Base-by-base conservation (phyloP, 441 rosid species). In the Populus hybrid region DNA sequence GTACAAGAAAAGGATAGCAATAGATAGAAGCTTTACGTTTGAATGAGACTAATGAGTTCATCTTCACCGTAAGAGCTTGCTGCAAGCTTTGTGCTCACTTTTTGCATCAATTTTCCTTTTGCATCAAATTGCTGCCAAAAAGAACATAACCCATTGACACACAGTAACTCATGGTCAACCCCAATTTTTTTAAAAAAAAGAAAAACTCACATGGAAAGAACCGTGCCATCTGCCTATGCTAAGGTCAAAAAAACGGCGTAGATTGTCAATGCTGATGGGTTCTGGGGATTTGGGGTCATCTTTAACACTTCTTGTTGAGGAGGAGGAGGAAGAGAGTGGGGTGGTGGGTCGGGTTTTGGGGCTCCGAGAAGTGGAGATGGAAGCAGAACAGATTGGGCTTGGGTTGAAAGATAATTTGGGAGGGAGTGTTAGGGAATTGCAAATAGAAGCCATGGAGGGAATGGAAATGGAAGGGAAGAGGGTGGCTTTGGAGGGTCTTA, bases 181-280 rank as follows among this genome's bases (percentile, higher is more conserved):
- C 68, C 59, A 10, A 77, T 1, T 0, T 7, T 36, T 7, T 36
- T 7, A 68, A 28, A 14, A 65, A 42, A 57, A 12, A 18, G 7
- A 42, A 3, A 77, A 34, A 34, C 86, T 63, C 72, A 95, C 98
- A 38, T 93, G 90, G 76, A 95, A 88, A 80, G 93, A 88, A 59
- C 98, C 98, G 71, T 72, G 84, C 98, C 98, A 95, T 82, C 87
- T 91, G 74, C 98, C 98, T 21, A 78, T 3, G 73, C 87, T 95
- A 72, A 95, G 90, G 65, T 87, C 73, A 81, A 91, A 80, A 79
- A 93, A 95, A 24, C 88, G 88, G 64, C 81, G 91, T 67, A 95
- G 93, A 78, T 89, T 89, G 68, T 92, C 94, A 65, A 91, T 82
- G 80, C 87, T 90, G 91, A 94, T 91, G 72, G 86, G 2, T 50